Evolutionary conservation across 2,329 filamentous ascomycete genomes (phyloP).

Genomic region (Aureobasidium pullulans): DNA sequence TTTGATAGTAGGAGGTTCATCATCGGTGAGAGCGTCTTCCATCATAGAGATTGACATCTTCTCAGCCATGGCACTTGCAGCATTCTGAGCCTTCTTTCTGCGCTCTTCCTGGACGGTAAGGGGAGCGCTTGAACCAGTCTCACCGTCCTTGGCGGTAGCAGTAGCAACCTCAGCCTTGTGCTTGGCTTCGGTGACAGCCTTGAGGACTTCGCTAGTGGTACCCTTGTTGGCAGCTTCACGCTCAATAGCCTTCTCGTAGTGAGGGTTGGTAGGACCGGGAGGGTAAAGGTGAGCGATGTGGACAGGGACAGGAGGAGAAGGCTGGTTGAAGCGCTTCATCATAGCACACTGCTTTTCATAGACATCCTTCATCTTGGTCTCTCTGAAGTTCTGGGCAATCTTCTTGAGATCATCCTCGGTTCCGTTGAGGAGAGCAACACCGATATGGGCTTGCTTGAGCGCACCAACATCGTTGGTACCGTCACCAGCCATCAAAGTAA

Average conservation of each 20-base stretch:
- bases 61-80: constrained; percentile 73
- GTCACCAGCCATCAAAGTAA: constrained; percentile 96
- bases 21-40: constrained; percentile 79
- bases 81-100: constrained; percentile 54
- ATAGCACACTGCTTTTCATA: constrained; percentile 92
- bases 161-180: constrained; percentile 37
- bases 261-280: constrained; percentile 82
- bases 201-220: constrained; percentile 45
- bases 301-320: constrained; percentile 80
- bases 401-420: constrained; percentile 83
- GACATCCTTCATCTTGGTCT: constrained; percentile 95
- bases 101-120: constrained; percentile 43
- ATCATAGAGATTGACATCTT: constrained; percentile 82
- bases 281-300: constrained; percentile 93
- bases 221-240: constrained; percentile 53
- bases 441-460: constrained; percentile 95
- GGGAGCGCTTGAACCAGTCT: constrained; percentile 11
- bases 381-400: constrained; percentile 88
- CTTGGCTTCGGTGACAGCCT: constrained; percentile 49
- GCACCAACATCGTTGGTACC: constrained; percentile 98
- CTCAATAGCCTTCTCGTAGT: constrained; percentile 86
- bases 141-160: constrained; percentile 40
- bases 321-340: constrained; percentile 94
- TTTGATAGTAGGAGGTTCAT: constrained; percentile 91
- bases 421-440: constrained; percentile 91